A percentile compares a stretch with the other conserved stretches of the same genome.
Evolutionary conservation across 2,329 filamentous ascomycete genomes (phyloP).

Genomic region (Epicoccum sorghinum): DNA sequence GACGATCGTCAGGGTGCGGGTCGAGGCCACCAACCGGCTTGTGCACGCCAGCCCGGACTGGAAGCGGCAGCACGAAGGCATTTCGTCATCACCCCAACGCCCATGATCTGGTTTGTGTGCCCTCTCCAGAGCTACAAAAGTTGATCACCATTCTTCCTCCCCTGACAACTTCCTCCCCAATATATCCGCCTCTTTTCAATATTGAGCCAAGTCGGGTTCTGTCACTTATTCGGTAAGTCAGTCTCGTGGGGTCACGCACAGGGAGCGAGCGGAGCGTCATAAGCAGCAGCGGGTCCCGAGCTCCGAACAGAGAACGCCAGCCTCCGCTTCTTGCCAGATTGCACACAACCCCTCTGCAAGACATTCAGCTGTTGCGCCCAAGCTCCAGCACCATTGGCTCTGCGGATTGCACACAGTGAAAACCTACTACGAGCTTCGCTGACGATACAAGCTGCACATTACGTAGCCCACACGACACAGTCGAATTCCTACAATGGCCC

Average conservation of each 20-base stretch:
- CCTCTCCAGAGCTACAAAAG: constrained; percentile 34
- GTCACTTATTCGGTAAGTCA: constrained; percentile 36
- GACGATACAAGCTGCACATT: constrained; percentile 32
- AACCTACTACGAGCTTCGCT: constrained; percentile 29
- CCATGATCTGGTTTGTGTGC: constrained; percentile 40
- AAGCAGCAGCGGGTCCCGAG: constrained; percentile 36
- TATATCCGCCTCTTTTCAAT: constrained; percentile 6
- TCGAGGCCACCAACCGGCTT: constrained; percentile 26
- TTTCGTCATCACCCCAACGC: constrained; percentile 45
- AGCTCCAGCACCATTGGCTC: constrained; percentile 16
- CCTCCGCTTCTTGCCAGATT: constrained; percentile 45
- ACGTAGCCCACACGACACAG: constrained; percentile 38
- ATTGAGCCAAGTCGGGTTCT: constrained; percentile 13
- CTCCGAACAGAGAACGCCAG: constrained; percentile 32
- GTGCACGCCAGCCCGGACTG: constrained; percentile 28
- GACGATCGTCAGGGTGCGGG: constrained; percentile 39
- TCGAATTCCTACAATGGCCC: constrained; percentile 63
- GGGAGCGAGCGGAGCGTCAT: constrained; percentile 37
- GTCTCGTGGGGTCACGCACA: constrained; percentile 29
- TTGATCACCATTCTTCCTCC: constrained; percentile 12
- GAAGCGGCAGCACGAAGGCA: constrained; percentile 30
- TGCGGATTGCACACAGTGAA: constrained; percentile 22
- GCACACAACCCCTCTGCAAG: constrained; percentile 30
- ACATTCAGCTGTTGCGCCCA: constrained; percentile 21
- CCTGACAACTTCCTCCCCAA: constrained; percentile 9